Evolutionary conservation across 352 stramenopile species (phyloP), one percentile per base, ranked within the genome.

Genomic region (Phytopythium oedochilum): DNA sequence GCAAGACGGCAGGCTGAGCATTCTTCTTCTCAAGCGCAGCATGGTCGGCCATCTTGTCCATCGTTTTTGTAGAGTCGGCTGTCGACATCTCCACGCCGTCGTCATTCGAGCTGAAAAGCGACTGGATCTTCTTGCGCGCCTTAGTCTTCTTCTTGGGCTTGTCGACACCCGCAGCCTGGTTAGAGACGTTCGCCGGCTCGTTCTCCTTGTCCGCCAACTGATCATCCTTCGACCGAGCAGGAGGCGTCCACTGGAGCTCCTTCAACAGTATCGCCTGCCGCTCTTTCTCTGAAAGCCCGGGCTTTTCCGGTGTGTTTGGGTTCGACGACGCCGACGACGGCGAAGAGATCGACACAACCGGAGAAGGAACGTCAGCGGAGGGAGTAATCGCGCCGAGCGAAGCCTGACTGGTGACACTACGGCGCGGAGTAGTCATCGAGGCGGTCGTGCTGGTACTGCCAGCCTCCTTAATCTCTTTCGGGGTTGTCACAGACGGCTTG

Each of bases 311-410:
- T 1, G 77, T 88, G 47, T 88, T 86, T 5, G 80, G 77, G 43
- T 86, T 83, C 26, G 75, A 88, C 10, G 75, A 86, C 2, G 63
- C 71, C 0, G 78, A 89, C 1, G 69, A 89, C 1, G 69, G 61
- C 4, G 79, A 88, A 17, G 80, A 88, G 47, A 88, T 78, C 0
- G 80, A 90, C 29, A 90, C 80, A 10, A 90, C 80, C 0, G 80
- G 80, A 31, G 80, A 90, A 10, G 75, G 69, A 0, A 80, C 68
- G 14, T 59, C 71, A 14, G 57, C 51, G 4, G 57, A 63, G 9
- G 64, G n/a, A 25, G 61, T 69, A 31, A 55, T 23, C 4, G 23
- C 40, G 32, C 56, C 55, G 26, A 43, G 20, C 1, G 31, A 12
- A 15, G 22, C 60, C 14, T 49, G 28, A 9, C 15, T 36, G 23